Evolutionary conservation across 75 land plant species (phyloP).

Genomic region (Pinus tabuliformis): DNA sequence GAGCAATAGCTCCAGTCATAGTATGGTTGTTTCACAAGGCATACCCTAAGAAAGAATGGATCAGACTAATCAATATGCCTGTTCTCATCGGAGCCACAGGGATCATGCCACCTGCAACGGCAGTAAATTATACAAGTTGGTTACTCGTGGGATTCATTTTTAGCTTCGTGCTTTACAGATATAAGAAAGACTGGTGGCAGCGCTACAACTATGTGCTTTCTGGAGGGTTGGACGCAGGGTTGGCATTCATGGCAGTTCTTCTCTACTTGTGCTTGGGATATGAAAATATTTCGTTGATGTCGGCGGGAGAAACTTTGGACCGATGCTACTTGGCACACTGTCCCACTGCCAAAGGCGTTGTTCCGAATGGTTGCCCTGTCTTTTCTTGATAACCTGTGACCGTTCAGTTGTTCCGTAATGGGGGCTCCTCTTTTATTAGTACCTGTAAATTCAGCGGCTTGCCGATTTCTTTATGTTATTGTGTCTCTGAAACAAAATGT

Average conservation of each 20-base stretch:
- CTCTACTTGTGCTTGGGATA: slow-evolving; percentile 51
- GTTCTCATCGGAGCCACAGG: slow-evolving; percentile 68
- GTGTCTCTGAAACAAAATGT: no score
- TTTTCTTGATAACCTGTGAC: slow-evolving; percentile 4
- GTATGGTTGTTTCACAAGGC: slow-evolving; percentile 3
- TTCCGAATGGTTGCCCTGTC: slow-evolving; percentile 73
- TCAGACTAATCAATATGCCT: slow-evolving; percentile 56
- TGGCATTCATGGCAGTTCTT: slow-evolving; percentile 81
- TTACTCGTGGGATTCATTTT: slow-evolving; percentile 12
- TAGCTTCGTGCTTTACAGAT: no score
- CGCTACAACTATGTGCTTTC: no score
- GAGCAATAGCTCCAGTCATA: slow-evolving; percentile 73
- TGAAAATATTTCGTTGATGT: slow-evolving; percentile 33
- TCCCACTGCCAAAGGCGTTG: slow-evolving; percentile 78
- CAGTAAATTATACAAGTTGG: slow-evolving; percentile 91
- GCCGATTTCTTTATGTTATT: no score
- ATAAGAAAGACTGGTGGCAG: no score
- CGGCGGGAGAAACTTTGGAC: slow-evolving; percentile 83
- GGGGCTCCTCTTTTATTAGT: no score
- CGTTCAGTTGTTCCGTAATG: no score
- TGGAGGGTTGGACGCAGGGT: slow-evolving; percentile 67
- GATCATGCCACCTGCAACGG: slow-evolving; percentile 79
- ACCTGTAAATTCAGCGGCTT: no score
- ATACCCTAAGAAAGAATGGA: no score
- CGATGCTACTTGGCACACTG: slow-evolving; percentile 86